Evolutionary conservation across 768 basidiomycete species (phyloP).

Genomic region (Scleroderma bovista): DNA sequence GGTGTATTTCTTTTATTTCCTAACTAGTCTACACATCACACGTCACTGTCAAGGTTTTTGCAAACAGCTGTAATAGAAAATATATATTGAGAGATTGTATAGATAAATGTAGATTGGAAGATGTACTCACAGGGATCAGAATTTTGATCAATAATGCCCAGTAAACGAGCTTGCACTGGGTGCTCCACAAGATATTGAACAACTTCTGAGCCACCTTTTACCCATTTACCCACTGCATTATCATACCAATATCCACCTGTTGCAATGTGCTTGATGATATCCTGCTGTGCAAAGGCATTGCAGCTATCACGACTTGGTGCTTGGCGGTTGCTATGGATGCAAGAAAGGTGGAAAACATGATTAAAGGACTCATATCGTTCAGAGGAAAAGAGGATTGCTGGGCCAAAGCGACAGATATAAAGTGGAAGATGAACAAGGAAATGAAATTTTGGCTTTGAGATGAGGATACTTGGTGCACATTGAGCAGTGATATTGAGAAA

Average conservation of each 20-base stretch:
- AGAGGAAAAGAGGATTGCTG: slow-evolving; percentile 24
- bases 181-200: too few relatives aligned
- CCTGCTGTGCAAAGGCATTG: slow-evolving; percentile 4
- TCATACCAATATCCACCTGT: slow-evolving; percentile 12
- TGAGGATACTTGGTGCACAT: slow-evolving; percentile 20
- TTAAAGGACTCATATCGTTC: slow-evolving; percentile 26
- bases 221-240: not conserved
- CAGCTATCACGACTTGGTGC: slow-evolving; percentile 24
- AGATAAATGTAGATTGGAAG: too few relatives aligned
- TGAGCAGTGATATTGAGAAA: slow-evolving; percentile 15
- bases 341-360: slow-evolving; percentile 19
- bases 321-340: slow-evolving; percentile 26
- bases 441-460: slow-evolving; percentile 28
- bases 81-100: too few relatives aligned
- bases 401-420: slow-evolving; percentile 24
- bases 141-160: too few relatives aligned
- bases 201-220: not conserved
- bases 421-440: slow-evolving; percentile 24
- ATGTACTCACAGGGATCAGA: too few relatives aligned
- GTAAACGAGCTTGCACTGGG: too few relatives aligned
- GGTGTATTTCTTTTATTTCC: too few relatives aligned
- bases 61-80: too few relatives aligned
- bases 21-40: too few relatives aligned
- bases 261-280: slow-evolving; percentile 11
- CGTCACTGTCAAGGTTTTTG: too few relatives aligned